Conservation (phyloP, 2,329 filamentous ascomycete species). For the Rutstroemia sydowiana region DNA sequence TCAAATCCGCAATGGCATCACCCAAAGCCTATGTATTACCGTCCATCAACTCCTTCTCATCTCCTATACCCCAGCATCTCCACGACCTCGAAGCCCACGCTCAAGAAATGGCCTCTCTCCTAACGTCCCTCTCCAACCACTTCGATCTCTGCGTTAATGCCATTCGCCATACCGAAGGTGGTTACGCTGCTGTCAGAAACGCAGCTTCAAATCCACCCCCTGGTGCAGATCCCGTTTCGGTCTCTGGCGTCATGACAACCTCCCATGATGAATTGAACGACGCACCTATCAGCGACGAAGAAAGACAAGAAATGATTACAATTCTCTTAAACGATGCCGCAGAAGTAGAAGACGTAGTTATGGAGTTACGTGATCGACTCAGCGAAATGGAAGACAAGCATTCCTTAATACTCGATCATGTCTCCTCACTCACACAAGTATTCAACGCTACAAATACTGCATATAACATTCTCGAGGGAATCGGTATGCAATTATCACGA, state of each 20-base stretch:
- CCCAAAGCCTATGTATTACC: conserved; percentile 27
- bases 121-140: conserved; percentile 75
- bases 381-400: conserved; percentile 70
- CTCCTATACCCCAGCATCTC: conserved; percentile 40
- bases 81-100: conserved; percentile 48
- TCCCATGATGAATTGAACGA: conserved; percentile 44
- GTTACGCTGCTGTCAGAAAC: conserved; percentile 60
- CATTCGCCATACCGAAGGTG: conserved; percentile 81
- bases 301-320: conserved; percentile 74
- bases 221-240: conserved; percentile 45
- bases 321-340: conserved; percentile 68
- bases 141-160: conserved; percentile 92
- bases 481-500: conserved; percentile 56
- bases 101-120: conserved; percentile 70
- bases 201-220: conserved; percentile 55
- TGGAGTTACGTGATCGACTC: conserved; percentile 67
- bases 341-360: conserved; percentile 59
- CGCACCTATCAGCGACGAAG: conserved; percentile 66
- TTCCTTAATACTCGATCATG: conserved; percentile 54
- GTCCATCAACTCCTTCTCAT: conserved; percentile 13
- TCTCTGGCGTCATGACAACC: conserved; percentile 55
- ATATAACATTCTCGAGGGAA: conserved; percentile 58
- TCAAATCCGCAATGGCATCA: conserved; percentile 42
- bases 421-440: conserved; percentile 46
- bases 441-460: conserved; percentile 55